Conservation (phyloP, 2,329 filamentous ascomycete species). For the Talaromyces sp. region DNA sequence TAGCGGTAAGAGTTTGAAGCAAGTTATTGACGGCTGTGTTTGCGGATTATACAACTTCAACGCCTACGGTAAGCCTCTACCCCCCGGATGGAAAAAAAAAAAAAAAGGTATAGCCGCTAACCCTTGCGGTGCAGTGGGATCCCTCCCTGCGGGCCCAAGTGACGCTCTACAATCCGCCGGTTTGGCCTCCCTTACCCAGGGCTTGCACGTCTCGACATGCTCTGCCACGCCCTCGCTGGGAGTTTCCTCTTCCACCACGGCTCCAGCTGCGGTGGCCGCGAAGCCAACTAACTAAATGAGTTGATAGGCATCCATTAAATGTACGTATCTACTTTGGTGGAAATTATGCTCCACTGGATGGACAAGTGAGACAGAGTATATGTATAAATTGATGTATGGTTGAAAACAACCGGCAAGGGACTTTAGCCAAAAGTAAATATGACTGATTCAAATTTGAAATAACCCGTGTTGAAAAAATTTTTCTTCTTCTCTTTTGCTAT, state of each 20-base stretch:
- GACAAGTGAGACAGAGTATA: neutral
- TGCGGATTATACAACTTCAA: conserved; percentile 42
- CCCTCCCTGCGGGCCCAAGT: conserved; percentile 39
- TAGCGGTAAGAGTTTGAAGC: conserved; percentile 44
- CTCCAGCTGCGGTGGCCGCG: neutral
- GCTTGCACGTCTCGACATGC: conserved; percentile 19
- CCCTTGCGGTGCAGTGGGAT: conserved; percentile 26
- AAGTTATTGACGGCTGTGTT: conserved; percentile 44
- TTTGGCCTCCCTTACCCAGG: conserved; percentile 20
- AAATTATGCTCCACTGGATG: neutral
- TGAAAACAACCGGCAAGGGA: neutral
- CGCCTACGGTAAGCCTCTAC: conserved; percentile 26
- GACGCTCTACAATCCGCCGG: conserved; percentile 27
- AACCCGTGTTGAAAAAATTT: no score
- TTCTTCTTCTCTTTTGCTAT: no score
- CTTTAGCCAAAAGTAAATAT: neutral
- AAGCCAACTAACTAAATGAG: neutral
- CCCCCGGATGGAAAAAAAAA: neutral
- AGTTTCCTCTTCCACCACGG: neutral
- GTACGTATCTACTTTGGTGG: neutral
- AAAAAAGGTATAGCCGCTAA: neutral
- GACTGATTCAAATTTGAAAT: neutral
- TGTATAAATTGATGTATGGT: neutral
- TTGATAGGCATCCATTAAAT: neutral
- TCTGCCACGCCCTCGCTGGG: conserved; percentile 5